Evolutionary conservation across 768 basidiomycete species (phyloP).

Genomic region (Antrodiella citrinella): DNA sequence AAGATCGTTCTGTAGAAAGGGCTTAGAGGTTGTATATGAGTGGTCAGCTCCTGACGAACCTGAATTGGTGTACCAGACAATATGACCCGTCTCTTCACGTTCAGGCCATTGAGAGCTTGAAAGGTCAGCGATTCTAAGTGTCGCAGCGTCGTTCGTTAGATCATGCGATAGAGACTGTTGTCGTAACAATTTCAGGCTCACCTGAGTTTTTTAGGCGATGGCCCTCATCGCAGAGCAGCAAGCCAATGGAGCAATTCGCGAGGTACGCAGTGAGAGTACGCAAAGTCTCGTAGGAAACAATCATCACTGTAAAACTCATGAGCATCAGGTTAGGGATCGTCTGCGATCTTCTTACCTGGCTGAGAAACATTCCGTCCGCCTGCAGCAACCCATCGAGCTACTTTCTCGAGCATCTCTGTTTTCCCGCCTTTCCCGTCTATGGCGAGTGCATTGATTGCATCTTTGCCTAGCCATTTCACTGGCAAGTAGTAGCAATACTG

Average conservation of each 20-base stretch:
- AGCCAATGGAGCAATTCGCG: slow-evolving; percentile 73
- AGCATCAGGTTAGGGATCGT: no score
- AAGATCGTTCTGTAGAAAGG: slow-evolving; percentile 63
- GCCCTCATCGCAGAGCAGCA: slow-evolving; percentile 95
- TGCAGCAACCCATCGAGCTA: slow-evolving; percentile 86
- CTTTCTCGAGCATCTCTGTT: slow-evolving; percentile 66
- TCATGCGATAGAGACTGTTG: neutral
- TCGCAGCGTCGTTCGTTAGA: neutral
- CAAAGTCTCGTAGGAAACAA: slow-evolving; percentile 95
- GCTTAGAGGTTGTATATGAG: no score
- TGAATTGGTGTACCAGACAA: slow-evolving; percentile 92
- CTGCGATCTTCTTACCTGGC: slow-evolving; percentile 82
- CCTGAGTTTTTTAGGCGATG: slow-evolving; percentile 96
- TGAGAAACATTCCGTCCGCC: slow-evolving; percentile 84
- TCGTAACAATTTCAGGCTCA: slow-evolving; percentile 25
- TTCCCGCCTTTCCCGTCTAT: slow-evolving; percentile 92
- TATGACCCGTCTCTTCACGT: slow-evolving; percentile 88
- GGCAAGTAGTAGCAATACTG: slow-evolving; percentile 1
- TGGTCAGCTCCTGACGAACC: slow-evolving; percentile 32
- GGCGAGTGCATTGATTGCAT: slow-evolving; percentile 72
- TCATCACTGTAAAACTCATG: slow-evolving; percentile 65
- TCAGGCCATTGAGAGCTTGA: slow-evolving; percentile 69
- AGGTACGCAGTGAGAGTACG: slow-evolving; percentile 73
- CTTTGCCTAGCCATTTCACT: slow-evolving; percentile 96
- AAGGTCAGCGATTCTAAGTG: slow-evolving; percentile 67